These are phyloP conservation scores for Leccinum pellstonianum DNA, from an alignment of 768 basidiomycete species.

Conservation along the genomic window DNA sequence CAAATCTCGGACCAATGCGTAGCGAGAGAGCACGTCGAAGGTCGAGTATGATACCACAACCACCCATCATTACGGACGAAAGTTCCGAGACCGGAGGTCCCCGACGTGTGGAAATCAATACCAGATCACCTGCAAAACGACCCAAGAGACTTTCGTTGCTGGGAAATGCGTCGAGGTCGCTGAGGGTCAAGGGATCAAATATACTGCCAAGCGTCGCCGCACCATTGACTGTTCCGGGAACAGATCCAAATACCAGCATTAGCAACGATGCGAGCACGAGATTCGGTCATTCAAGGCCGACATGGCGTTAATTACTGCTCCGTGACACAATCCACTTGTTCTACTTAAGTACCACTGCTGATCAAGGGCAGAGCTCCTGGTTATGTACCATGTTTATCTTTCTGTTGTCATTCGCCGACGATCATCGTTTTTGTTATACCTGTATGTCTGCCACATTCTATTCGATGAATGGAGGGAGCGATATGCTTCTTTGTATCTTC, in stretches of 20 bases:
- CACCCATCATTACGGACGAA: slow-evolving; percentile 47
- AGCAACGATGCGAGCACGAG: slow-evolving; percentile 51
- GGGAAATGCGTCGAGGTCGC: slow-evolving; percentile 36
- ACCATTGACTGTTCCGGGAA: slow-evolving; percentile 31
- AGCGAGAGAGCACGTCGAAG: slow-evolving; percentile 70
- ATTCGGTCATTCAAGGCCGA: slow-evolving; percentile 42
- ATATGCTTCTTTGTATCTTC: slow-evolving; percentile 3
- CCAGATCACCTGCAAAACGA: slow-evolving; percentile 58
- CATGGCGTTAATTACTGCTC: slow-evolving; percentile 50
- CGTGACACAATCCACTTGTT: slow-evolving; percentile 6
- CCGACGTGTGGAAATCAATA: slow-evolving; percentile 43
- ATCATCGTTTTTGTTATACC: slow-evolving; percentile 23
- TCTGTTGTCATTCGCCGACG: slow-evolving; percentile 8
- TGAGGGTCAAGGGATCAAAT: slow-evolving; percentile 34
- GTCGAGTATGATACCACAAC: slow-evolving; percentile 79
- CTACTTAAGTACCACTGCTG: slow-evolving; percentile 1
- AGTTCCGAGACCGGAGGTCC: slow-evolving; percentile 31
- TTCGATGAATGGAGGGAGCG: slow-evolving; percentile 8
- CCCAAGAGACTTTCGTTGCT: slow-evolving; percentile 57
- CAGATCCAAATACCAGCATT: slow-evolving; percentile 42
- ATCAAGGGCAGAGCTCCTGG: slow-evolving; percentile 14
- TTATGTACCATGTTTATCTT: slow-evolving; percentile 18
- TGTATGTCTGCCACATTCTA: slow-evolving; percentile 9
- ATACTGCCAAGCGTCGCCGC: slow-evolving; percentile 29
- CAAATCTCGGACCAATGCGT: slow-evolving; percentile 74